phyloP scores from a whole-genome alignment of 768 basidiomycete genomes.

The Collybiopsis confluens region DNA sequence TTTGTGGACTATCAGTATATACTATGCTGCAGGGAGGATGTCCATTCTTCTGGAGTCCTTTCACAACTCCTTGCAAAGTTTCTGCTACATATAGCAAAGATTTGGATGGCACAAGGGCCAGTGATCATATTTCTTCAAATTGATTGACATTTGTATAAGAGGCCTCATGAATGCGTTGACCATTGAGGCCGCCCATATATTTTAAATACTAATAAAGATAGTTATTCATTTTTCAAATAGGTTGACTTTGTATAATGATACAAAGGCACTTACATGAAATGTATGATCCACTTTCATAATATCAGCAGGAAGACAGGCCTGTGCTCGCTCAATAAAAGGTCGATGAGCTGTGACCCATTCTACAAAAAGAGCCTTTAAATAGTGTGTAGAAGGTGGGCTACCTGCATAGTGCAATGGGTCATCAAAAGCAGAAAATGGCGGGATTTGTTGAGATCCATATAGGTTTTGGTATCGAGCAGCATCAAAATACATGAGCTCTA shows the following conservation, averaged over 20 bases:
- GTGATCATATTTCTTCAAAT: constrained; percentile 12
- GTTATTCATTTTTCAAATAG: background rate
- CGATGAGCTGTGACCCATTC: constrained; percentile 5
- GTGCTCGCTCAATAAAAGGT: constrained; percentile 11
- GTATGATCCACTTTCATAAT: constrained; percentile 15
- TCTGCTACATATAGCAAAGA: constrained; percentile 9
- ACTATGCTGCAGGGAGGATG: constrained; percentile 9
- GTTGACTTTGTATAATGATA: background rate
- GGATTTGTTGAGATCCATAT: too few species aligned
- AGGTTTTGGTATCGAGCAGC: too few species aligned
- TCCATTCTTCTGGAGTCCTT: constrained; percentile 9
- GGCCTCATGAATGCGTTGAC: constrained; percentile 13
- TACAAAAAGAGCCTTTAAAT: too few species aligned
- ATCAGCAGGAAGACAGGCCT: constrained; percentile 9
- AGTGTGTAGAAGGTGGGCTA: too few species aligned
- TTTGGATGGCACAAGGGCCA: constrained; percentile 11
- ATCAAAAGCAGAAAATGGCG: too few species aligned
- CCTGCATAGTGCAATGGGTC: too few species aligned
- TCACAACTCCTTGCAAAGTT: constrained; percentile 6
- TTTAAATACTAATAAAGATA: constrained; percentile 9
- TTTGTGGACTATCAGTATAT: constrained; percentile 15
- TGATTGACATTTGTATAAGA: constrained; percentile 11
- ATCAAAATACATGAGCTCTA: too few species aligned
- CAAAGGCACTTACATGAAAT: constrained; percentile 10
- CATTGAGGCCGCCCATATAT: constrained; percentile 13